A percentile compares a stretch with the other conserved stretches of the same genome.
Conservation (phyloP, 2,329 filamentous ascomycete species). For the Nannizziopsis arthrosporioides region DNA sequence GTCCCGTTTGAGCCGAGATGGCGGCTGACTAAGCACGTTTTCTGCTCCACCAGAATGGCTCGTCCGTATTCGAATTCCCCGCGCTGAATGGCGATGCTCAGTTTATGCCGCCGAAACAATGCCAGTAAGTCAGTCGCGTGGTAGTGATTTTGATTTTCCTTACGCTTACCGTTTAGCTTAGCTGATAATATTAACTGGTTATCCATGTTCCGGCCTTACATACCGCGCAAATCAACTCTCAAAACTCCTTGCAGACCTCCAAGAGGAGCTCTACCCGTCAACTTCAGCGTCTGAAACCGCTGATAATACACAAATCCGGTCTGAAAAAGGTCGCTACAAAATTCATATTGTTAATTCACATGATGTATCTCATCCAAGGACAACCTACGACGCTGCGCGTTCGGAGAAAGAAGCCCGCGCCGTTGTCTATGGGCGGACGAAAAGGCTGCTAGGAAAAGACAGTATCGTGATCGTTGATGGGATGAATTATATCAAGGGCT, state of each 20-base stretch:
- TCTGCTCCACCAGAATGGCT: background rate
- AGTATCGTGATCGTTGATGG: constrained; percentile 53
- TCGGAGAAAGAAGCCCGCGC: constrained; percentile 54
- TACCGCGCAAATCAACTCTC: constrained; percentile 48
- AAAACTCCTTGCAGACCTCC: constrained; percentile 36
- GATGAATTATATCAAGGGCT: constrained; percentile 59
- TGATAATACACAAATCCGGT: constrained; percentile 8
- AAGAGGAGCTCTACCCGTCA: constrained; percentile 34
- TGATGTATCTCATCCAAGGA: constrained; percentile 33
- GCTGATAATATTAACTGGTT: constrained; percentile 52
- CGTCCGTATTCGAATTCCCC: too few species aligned
- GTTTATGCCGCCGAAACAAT: background rate
- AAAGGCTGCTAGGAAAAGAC: constrained; percentile 45
- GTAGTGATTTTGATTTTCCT: too few species aligned
- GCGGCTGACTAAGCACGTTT: too few species aligned
- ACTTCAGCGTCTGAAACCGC: constrained; percentile 10
- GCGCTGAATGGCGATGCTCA: too few species aligned
- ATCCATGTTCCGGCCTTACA: constrained; percentile 53
- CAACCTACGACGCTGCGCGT: constrained; percentile 46
- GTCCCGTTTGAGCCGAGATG: too few species aligned
- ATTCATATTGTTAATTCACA: constrained; percentile 32
- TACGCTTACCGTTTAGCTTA: constrained; percentile 19
- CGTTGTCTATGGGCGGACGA: constrained; percentile 50
- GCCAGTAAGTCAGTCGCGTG: constrained; percentile 4
- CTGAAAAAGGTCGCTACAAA: constrained; percentile 35